These are phyloP conservation scores for Astrothelium macrocarpum DNA, from an alignment of 495 filamentous ascomycete species.

Conservation along the genomic window DNA sequence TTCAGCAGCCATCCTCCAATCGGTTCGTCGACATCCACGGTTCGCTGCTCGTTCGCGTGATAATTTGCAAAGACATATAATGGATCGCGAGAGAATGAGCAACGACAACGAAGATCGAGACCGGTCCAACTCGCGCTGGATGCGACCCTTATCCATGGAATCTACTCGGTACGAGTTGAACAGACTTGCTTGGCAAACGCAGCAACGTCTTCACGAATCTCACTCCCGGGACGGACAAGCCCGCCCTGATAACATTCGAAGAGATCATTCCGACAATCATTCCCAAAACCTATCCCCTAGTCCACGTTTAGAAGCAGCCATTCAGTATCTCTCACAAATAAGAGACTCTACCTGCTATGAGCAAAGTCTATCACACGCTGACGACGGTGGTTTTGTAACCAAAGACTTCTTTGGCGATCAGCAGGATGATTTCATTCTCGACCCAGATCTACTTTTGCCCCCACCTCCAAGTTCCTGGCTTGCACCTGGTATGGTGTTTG, in stretches of 20 bases:
- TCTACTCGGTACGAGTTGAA: constrained; percentile 12
- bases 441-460: constrained; percentile 44
- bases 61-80: constrained; percentile 19
- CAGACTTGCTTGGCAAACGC: constrained; percentile 17
- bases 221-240: constrained; percentile 35
- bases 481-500: constrained; percentile 52
- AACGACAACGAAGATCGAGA: constrained; percentile 9
- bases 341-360: constrained; percentile 47
- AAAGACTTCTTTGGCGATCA: constrained; percentile 43
- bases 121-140: constrained; percentile 11
- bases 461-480: constrained; percentile 57
- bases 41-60: constrained; percentile 36
- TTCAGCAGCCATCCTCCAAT: constrained; percentile 41
- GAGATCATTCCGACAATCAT: constrained; percentile 31
- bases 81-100: constrained; percentile 22
- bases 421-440: constrained; percentile 53
- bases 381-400: constrained; percentile 36
- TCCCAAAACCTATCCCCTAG: constrained; percentile 22
- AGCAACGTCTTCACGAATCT: constrained; percentile 16
- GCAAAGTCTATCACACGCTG: constrained; percentile 46
- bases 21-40: constrained; percentile 39
- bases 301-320: constrained; percentile 47
- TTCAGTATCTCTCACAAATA: constrained; percentile 55
- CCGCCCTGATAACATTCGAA: constrained; percentile 42
- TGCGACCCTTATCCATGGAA: background rate